A percentile compares a stretch with the other conserved stretches of the same genome.
Evolutionary conservation across 129 eudicot species (phyloP).

Genomic region (Logfia minima): DNA sequence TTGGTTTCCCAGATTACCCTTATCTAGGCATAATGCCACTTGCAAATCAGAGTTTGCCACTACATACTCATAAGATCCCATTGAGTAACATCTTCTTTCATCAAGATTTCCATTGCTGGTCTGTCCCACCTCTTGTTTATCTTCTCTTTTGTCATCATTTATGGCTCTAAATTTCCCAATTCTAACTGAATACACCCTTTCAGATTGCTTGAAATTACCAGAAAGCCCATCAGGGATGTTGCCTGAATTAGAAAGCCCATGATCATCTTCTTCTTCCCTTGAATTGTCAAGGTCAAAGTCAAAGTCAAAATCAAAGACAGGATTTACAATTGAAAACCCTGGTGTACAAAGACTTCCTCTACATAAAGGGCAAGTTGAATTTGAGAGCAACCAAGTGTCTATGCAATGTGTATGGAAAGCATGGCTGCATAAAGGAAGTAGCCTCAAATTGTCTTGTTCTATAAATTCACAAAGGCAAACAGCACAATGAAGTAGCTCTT

Average conservation of each 20-base stretch:
- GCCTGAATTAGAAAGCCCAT: neutral
- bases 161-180: slow-evolving; percentile 20
- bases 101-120: slow-evolving; percentile 17
- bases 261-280: slow-evolving; percentile 13
- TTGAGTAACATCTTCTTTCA: slow-evolving; percentile 18
- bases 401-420: slow-evolving; percentile 12
- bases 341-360: slow-evolving; percentile 1
- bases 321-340: slow-evolving; percentile 6
- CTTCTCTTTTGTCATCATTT: slow-evolving; percentile 4
- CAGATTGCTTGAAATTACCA: slow-evolving; percentile 10
- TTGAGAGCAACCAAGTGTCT: slow-evolving; percentile 16
- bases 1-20: slow-evolving; percentile 1
- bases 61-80: slow-evolving; percentile 21
- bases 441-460: slow-evolving; percentile 11
- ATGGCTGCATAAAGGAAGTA: slow-evolving; percentile 21
- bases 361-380: slow-evolving; percentile 17
- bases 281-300: slow-evolving; percentile 13
- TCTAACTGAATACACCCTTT: slow-evolving; percentile 18
- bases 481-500: slow-evolving; percentile 7
- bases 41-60: slow-evolving; percentile 8
- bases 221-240: slow-evolving; percentile 1
- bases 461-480: slow-evolving; percentile 12
- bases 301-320: slow-evolving; percentile 16
- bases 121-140: slow-evolving; percentile 8
- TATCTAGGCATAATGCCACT: slow-evolving; percentile 6